Conservation (phyloP, 129 eudicot species). For the Mikania micrantha region DNA sequence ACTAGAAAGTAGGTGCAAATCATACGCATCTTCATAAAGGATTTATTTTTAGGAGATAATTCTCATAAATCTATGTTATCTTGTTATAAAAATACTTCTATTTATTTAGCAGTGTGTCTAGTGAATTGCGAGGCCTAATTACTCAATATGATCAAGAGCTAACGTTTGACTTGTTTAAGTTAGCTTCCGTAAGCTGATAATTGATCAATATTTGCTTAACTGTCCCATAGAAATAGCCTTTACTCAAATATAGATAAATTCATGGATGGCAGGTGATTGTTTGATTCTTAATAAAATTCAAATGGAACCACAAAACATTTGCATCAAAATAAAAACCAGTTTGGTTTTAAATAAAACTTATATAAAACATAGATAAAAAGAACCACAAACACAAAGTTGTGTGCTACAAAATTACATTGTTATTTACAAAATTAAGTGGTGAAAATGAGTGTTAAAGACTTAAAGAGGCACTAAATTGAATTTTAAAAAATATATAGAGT, state of each 20-base stretch:
- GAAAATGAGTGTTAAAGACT: too few relatives aligned
- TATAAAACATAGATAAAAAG: too few relatives aligned
- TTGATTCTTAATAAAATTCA: too few relatives aligned
- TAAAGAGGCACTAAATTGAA: too few relatives aligned
- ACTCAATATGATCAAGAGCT: background rate
- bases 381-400: too few relatives aligned
- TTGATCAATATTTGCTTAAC: background rate
- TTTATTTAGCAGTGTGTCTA: background rate
- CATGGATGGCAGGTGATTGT: too few relatives aligned
- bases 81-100: background rate
- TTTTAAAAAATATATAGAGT: too few relatives aligned
- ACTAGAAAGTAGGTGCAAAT: background rate
- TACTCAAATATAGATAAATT: background rate
- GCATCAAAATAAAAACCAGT: too few relatives aligned
- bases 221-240: background rate
- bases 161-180: background rate
- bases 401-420: too few relatives aligned
- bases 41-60: background rate
- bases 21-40: background rate
- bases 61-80: background rate
- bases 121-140: background rate
- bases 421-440: too few relatives aligned
- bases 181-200: background rate
- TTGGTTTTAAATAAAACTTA: too few relatives aligned
- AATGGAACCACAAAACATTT: too few relatives aligned